Percentiles rank a stretch among this genome's conserved stretches.
Conservation (phyloP, 345 rosid genomes). For the Raphanus sativus region DNA sequence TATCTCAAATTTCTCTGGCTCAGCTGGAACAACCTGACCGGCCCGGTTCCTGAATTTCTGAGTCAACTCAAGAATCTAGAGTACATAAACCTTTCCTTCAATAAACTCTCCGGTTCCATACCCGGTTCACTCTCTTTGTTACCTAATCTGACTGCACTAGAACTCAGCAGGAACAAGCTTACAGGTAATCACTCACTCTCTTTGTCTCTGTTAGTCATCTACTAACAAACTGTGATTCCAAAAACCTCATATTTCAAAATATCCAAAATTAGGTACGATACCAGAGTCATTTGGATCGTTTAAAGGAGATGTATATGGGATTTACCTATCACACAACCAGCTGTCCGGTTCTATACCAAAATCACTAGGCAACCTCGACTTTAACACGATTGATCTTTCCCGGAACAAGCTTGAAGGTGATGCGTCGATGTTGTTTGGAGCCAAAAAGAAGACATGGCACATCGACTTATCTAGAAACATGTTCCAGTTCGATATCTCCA, state of each 20-base stretch:
- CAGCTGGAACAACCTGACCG: constrained; percentile 50
- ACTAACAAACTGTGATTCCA: too few relatives aligned
- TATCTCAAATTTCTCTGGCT: constrained; percentile 50
- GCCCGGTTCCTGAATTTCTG: constrained; percentile 50
- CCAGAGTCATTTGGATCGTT: neutral
- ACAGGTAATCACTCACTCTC: neutral
- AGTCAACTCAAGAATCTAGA: constrained; percentile 48
- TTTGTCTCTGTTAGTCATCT: neutral
- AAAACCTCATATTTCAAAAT: too few relatives aligned
- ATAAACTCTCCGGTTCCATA: constrained; percentile 55
- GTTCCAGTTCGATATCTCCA: too few relatives aligned
- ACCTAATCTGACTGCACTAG: neutral
- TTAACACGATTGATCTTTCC: too few relatives aligned
- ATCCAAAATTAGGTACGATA: neutral
- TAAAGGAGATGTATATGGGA: constrained; percentile 18
- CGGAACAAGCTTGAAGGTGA: too few relatives aligned
- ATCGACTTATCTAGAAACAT: too few relatives aligned
- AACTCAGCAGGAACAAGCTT: neutral
- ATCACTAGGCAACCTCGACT: constrained; percentile 37
- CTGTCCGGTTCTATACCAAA: constrained; percentile 59
- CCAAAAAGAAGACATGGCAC: too few relatives aligned
- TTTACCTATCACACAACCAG: constrained; percentile 61
- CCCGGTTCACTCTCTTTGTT: constrained; percentile 35
- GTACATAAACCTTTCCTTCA: constrained; percentile 55
- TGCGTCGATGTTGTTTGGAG: too few relatives aligned